Evolutionary conservation across 2,329 filamentous ascomycete genomes (phyloP).

Genomic region (Penicillium freii): DNA sequence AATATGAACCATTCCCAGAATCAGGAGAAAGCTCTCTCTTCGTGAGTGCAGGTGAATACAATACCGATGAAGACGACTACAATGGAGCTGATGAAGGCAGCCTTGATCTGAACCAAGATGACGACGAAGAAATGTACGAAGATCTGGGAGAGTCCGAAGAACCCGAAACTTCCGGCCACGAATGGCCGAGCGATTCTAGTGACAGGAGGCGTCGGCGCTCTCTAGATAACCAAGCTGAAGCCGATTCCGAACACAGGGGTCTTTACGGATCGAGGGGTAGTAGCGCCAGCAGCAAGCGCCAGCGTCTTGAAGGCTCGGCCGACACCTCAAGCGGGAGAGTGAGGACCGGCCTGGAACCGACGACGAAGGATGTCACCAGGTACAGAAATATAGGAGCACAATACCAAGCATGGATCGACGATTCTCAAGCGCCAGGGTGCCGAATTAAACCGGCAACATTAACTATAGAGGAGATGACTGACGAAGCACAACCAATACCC

Average conservation of each 20-base stretch:
- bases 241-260: not conserved
- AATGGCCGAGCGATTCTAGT: not conserved
- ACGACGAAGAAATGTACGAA: not conserved
- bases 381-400: not conserved
- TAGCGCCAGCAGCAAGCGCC: not conserved
- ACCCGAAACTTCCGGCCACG: not conserved
- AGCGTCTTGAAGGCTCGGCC: not conserved
- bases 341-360: not conserved
- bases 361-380: not conserved
- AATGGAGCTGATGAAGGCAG: not conserved
- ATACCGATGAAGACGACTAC: not conserved
- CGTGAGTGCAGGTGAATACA: not conserved
- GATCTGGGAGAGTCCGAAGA: not conserved
- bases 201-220: not conserved
- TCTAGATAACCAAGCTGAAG: not conserved
- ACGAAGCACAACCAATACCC: not conserved
- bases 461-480: not conserved
- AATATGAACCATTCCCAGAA: not conserved
- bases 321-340: not conserved
- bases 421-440: not conserved
- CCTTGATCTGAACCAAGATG: not conserved
- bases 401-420: constrained; percentile 4
- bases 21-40: no score
- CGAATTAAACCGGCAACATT: not conserved
- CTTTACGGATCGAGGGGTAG: not conserved